Base-by-base conservation (phyloP, 495 filamentous ascomycete species). In the Penicillium verhagenii region DNA sequence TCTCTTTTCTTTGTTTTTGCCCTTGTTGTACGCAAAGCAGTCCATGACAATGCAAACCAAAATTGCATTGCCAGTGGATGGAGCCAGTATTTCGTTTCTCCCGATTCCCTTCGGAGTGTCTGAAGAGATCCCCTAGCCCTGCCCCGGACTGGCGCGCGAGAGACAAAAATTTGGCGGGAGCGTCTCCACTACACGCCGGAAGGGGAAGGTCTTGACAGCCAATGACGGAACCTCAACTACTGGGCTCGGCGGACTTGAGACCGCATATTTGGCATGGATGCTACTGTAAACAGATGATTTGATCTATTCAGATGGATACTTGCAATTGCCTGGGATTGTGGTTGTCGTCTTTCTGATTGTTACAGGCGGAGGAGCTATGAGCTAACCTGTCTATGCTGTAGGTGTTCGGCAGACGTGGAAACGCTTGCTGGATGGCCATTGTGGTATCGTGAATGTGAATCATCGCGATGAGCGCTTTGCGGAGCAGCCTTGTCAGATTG, bases 401-500 rank as follows among this genome's bases (percentile, higher is more conserved):
- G 86, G 93, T 37, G 79, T 87, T 57, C 85, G 82, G 50, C 83
- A 76, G 18, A 87, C 90, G 40, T 98, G 94, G 94, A 82, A 72
- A 37, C 85, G 87, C 37, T 82, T 97, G 9, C 64, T 98, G 4
- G 86, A 87, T 44, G 84, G 87, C 29, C 77, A 91, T 47, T 90
- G 87, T 57, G 94, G 93, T 49, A 82, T 97, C 58, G 79, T 86
- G 26, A 90, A 88, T 63, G 77, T 90, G 25, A 76, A 76, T 29
- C 64, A 76, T 57, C 80, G 79, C 43, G 80, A 81, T 52, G 72
- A 79, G 0, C 70, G 78, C 31, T 92, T 88, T 72, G 75, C 74
- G 5, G 82, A 83, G 24, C 79, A 96, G 24, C 90, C 92, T 16
- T 90, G 89, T 71, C 87, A 86, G 56, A 82, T 97, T 51, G 94